Evolutionary conservation across 2,329 filamentous ascomycete genomes (phyloP).

Genomic region (Ophidiomyces ophidiicola): DNA sequence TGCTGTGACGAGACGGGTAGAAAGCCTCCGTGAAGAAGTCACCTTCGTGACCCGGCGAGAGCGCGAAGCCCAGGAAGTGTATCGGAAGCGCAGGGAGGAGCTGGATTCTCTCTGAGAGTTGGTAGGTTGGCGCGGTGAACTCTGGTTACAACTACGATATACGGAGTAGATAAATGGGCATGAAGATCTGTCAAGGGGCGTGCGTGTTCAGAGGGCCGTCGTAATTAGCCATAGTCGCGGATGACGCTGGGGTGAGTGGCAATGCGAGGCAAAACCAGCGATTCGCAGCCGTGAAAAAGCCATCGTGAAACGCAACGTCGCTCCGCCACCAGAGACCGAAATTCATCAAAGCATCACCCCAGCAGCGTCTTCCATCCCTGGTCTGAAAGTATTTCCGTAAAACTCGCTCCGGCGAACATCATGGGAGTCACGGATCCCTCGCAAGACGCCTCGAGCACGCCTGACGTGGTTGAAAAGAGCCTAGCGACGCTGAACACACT

Average conservation of each 20-base stretch:
- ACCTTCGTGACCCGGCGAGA: conserved; percentile 67
- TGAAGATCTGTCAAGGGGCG: neutral
- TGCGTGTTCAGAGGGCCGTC: too few species aligned
- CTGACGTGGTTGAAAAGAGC: conserved; percentile 57
- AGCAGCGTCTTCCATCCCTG: conserved; percentile 18
- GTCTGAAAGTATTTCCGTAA: conserved; percentile 2
- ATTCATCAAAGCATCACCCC: conserved; percentile 17
- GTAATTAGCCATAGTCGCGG: too few species aligned
- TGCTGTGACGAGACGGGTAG: conserved; percentile 59
- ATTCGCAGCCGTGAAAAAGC: conserved; percentile 1
- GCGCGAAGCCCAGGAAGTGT: conserved; percentile 80
- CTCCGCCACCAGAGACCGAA: conserved; percentile 4
- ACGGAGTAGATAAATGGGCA: neutral
- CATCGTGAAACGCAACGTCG: conserved; percentile 10
- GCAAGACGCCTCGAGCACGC: conserved; percentile 42
- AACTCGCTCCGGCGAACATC: conserved; percentile 14
- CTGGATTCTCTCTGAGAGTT: conserved; percentile 45
- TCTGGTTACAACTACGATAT: neutral
- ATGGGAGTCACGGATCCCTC: conserved; percentile 48
- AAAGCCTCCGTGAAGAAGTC: conserved; percentile 69
- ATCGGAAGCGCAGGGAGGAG: conserved; percentile 65
- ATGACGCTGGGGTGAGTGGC: conserved; percentile 14
- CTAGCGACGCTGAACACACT: conserved; percentile 76
- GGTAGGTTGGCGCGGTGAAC: neutral
- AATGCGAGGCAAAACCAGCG: conserved; percentile 9